Percentiles rank a stretch among this genome's conserved stretches.
Evolutionary conservation across 2,329 filamentous ascomycete genomes (phyloP).

Genomic region (Aureobasidium sp.): DNA sequence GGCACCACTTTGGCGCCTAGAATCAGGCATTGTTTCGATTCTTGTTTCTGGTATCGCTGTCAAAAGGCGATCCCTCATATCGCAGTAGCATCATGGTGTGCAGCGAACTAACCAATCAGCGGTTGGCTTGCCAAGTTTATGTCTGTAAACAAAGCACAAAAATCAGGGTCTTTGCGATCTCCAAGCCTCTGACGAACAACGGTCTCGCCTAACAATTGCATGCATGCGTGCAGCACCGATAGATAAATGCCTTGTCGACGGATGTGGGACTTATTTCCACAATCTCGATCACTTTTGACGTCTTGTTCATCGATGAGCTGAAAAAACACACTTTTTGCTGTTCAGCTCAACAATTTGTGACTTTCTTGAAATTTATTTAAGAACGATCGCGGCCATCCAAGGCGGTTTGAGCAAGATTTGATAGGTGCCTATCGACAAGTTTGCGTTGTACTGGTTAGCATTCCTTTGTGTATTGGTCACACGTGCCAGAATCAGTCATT

Average conservation of each 20-base stretch:
- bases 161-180: conserved; percentile 9
- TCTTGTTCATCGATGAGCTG: background rate
- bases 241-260: conserved; percentile 17
- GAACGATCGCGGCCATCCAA: background rate
- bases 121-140: background rate
- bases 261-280: background rate
- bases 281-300: background rate
- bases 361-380: background rate
- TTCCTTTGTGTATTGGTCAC: conserved; percentile 7
- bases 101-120: background rate
- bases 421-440: background rate
- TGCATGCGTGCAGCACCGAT: conserved; percentile 2
- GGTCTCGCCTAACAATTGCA: conserved; percentile 5
- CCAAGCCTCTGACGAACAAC: conserved; percentile 18
- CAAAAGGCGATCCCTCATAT: background rate
- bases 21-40: background rate
- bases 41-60: background rate
- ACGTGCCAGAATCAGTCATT: background rate
- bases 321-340: background rate
- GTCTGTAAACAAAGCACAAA: conserved; percentile 10
- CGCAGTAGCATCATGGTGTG: conserved; percentile 9
- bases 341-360: background rate
- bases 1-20: background rate
- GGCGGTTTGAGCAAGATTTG: no score
- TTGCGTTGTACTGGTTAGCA: background rate